Base-by-base conservation (phyloP, 208 protist species). In the Tetramitus jugosus region DNA sequence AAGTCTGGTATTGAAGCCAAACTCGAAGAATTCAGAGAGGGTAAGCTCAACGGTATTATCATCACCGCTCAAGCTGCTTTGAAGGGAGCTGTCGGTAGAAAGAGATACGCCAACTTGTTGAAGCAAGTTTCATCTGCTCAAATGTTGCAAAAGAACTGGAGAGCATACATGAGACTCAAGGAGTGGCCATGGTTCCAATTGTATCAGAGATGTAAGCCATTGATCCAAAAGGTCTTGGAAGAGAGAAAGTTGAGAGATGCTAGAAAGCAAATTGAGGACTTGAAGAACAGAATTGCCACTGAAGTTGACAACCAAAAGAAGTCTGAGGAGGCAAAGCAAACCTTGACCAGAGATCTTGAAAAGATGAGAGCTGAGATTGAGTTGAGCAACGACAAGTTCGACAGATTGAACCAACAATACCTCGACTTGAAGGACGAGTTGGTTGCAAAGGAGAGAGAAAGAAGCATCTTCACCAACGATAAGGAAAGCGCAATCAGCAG, bases 21-120 rank as follows among this genome's bases (percentile, higher is more conserved):
- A 53, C 84, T 93, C 23, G 90, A 93, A 79, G 88, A 90, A 77
- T 71, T 80, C 45, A 79, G 90, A 69, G 88, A 93, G 60, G 49
- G 76, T 43, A 79, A 82, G 71, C 81, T 90, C 45, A 79, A 60
- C 56, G 75, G 81, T 45, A 80, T 93, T 45, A 78, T 93, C 65
- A 76, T 80, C 23, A 71, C 79, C 13, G 79, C 91, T 31, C 89
- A 93, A 82, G 87, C 87, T 17, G 81, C 80, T 53, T 77, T 56
- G 39, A 80, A 79, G 67, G 90, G 83, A 71, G 84, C 79, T 76
- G 68, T 91, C 13, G 84, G 81, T 14, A 75, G 90, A 71, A 82
- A 84, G 45, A 31, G 64, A 45, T 88, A 85, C 81, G 83, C 81
- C n/a, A 81, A 83, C 69, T 76, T 87, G 45, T 69, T 79, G 33